Evolutionary conservation across 1,284 basidiomycete genomes (phyloP).

Genomic region (Porodaedalea pini): DNA sequence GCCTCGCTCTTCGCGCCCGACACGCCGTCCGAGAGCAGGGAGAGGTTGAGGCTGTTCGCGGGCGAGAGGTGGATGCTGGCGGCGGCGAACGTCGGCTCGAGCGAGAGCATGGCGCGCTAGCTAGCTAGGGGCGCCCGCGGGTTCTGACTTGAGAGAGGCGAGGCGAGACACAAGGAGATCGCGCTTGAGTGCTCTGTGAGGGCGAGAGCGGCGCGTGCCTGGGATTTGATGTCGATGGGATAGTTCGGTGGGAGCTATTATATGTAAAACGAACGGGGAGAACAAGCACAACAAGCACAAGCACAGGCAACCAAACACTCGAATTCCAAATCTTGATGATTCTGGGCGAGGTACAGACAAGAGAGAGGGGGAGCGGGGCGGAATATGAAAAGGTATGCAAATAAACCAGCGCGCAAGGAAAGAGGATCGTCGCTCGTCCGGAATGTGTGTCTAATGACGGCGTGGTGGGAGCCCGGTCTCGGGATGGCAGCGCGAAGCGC

Average conservation of each 20-base stretch:
- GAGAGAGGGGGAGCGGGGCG: not conserved
- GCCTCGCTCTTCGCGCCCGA: not conserved
- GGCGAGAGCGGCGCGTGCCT: not conserved
- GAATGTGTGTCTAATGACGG: not conserved
- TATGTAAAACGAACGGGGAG: not conserved
- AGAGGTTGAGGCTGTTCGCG: not conserved
- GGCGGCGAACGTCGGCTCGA: not conserved
- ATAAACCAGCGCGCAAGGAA: too few relatives aligned
- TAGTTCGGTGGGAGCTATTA: not conserved
- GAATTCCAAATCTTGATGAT: too few relatives aligned
- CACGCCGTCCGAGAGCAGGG: not conserved
- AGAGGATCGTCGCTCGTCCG: slow-evolving; percentile 1
- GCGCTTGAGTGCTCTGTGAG: not conserved
- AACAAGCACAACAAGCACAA: not conserved
- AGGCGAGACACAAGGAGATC: too few relatives aligned
- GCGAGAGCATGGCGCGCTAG: slow-evolving; percentile 6
- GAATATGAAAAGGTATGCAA: not conserved
- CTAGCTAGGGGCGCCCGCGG: not conserved
- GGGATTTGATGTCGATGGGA: not conserved
- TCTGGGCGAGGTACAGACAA: not conserved
- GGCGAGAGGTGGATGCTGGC: not conserved
- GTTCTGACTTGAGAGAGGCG: too few relatives aligned
- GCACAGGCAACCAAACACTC: too few relatives aligned
- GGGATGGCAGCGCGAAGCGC: not conserved
- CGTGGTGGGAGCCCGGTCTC: not conserved